Evolutionary conservation across 371 early-diverging fungal genomes (phyloP), one percentile per base, ranked within the genome.

Genomic region (Smittium culicis): DNA sequence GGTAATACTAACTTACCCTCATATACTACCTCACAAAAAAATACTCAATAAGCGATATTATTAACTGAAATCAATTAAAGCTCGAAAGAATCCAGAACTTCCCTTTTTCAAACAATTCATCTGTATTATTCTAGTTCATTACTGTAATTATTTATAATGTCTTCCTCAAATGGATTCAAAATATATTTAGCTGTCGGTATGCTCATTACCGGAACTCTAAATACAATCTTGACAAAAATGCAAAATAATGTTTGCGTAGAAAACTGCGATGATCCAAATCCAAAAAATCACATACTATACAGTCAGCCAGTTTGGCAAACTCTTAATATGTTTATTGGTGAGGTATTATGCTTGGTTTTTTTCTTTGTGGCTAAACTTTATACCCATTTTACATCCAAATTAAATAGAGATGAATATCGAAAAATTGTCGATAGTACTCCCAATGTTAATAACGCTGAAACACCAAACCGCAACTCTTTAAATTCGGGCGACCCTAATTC

Each of bases 261-360:
- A 27, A 86, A 91, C 77, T 96, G 94, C 72, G 81, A 87, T 67
- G 86, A 82, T 72, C 85, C 89, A 16, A 86, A 92, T 71, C 83
- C 86, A 2, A 67, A 71, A n/a, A 82, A 86, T 28, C 79, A 81
- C 54, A 74, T 83, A 59, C 81, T 85, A 71, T 96, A 91, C 83
- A 94, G 94, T 75, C 97, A 96, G 77, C 97, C 97, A n/a, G 81
- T 94, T 24, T 93, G 90, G 91, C 95, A 96, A 82, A 93, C 94
- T 1, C 78, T 94, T 62, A 93, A 87, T 70, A 96, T 95, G 97
- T 96, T 94, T 78, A 76, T 91, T 55, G 97, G 97, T 65, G 97
- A 96, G 75, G 79, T 85, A 55, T 71, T 86, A 29, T 92, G 91
- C 69, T 78, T 90, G 28, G 62, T 84, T 2, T 83, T 82, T 33